phyloP scores from a whole-genome alignment of 345 rosid species.

The Reutealis trisperma region DNA sequence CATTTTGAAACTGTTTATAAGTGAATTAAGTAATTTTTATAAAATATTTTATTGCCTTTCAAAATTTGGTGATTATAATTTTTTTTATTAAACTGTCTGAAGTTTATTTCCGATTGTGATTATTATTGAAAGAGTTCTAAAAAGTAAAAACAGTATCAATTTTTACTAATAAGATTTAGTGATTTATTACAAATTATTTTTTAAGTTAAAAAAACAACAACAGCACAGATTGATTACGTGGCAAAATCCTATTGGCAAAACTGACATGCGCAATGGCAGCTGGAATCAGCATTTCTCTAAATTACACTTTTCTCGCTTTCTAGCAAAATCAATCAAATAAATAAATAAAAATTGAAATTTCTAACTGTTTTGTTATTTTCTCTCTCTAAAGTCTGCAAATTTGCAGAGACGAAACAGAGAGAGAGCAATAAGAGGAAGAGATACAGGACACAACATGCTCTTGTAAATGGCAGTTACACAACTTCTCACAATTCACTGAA shows the following conservation, averaged over 20 bases:
- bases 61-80: no score
- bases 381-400: conserved; percentile 3
- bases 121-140: no score
- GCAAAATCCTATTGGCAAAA: neutral
- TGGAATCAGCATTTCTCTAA: no score
- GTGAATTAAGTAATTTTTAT: no score
- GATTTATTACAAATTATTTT: no score
- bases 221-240: neutral
- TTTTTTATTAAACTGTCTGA: no score
- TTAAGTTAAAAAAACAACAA: no score
- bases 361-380: neutral
- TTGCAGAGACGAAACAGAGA: neutral
- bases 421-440: neutral
- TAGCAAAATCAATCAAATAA: neutral
- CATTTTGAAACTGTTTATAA: no score
- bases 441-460: neutral
- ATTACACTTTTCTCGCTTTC: neutral
- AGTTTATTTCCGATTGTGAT: no score
- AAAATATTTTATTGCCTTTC: no score
- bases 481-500: neutral
- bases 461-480: neutral
- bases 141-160: no score
- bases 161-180: no score
- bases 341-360: neutral
- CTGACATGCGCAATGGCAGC: neutral